Base-by-base conservation (phyloP, 1,284 basidiomycete genomes). In the Ganoderma leucocontextum region DNA sequence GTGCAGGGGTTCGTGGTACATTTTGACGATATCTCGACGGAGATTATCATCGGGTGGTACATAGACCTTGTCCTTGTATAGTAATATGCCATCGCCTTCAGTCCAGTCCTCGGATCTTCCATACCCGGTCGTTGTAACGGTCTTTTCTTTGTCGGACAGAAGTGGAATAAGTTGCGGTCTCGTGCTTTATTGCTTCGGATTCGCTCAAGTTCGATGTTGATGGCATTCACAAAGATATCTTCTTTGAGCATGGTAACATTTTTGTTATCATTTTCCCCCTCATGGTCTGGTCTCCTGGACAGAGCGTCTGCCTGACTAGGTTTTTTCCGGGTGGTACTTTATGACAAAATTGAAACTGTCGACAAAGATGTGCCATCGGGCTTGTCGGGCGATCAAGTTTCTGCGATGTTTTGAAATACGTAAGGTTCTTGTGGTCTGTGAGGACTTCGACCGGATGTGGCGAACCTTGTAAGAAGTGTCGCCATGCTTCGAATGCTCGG, bases 401-500 rank as follows among this genome's bases (percentile, higher is more conserved):
- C 33, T 82, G 75, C 0, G 80, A 64, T 0, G 71, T 76, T 19
- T 66, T 47, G 75, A 82, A 86, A 64, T 83, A 84, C 29, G 78
- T 74, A 0, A 86, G 78, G 67, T 84, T 85, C 13, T 79, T 75
- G 68, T 87, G 84, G 70, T 87, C 82, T 0, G 81, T 79, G 63
- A 74, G 73, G 12, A 73, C 69, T 41, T 63, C 52, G 1, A 55
- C 19, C 3, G 33, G 49, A 39, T 53, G 47, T 29, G 35, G n/a
- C n/a, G 62, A 39, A 35, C 77, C 78, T 59, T 73, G 65, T 0
- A 80, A 70, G 36, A 75, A 76, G 33, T 78, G 77, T 15, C 75
- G 62, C 81, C 80, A 84, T 49, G 74, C 67, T 15, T 78, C 71
- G 15, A 83, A 67, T 0, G 77, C 70, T 19, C 68, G 12, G 7